Base-by-base conservation (phyloP, 2,329 filamentous ascomycete genomes). In the Fonsecaea pugnacius region DNA sequence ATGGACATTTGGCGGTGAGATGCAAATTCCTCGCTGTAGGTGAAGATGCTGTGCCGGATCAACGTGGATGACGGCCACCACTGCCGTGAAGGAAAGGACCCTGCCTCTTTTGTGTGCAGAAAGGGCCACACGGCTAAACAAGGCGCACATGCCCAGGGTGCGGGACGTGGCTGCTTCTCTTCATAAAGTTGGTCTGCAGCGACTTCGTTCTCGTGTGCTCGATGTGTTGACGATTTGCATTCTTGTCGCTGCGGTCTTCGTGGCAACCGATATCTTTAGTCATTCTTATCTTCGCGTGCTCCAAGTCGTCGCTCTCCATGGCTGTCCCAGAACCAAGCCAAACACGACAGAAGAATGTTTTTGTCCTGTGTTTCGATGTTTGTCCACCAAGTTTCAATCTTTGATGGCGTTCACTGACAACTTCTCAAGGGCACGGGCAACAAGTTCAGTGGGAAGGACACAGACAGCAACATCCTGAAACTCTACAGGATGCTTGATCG, bases 401-500 rank as follows among this genome's bases (percentile, higher is more conserved):
- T 21, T 59, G 33, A 52, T 55, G 64, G 10, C 61, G 57, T 30
- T 60, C 67, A 21, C 74, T 71, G 14, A 76, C 77, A 70, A 76
- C 14, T 27, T 48, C 40, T 24, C 60, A 75, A 81, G 71, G 79
- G 79, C 35, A 80, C 79, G 0, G 78, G 78, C 4, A 80, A 79
- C 62, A 79, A 77, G 58, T 80, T 78, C 62, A 72, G 72, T 14
- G 78, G 79, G 18, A 79, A 78, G 60, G 75, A 78, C 56, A 76
- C 76, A 2, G 79, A 80, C 67, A 80, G 78, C 70, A 81, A 80
- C 72, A 79, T 81, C 35, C 72, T 81, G 55, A 81, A 78, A 67
- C 78, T 80, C 33, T 80, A 78, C 72, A 77, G 77, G 40, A 78
- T 78, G 71, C 67, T 72, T 14, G 70, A 73, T 46, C 63, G 70